Percentiles rank a stretch among this genome's conserved stretches.
phyloP scores from a whole-genome alignment of 2,329 filamentous ascomycete genomes.

The Penicillium italicum region DNA sequence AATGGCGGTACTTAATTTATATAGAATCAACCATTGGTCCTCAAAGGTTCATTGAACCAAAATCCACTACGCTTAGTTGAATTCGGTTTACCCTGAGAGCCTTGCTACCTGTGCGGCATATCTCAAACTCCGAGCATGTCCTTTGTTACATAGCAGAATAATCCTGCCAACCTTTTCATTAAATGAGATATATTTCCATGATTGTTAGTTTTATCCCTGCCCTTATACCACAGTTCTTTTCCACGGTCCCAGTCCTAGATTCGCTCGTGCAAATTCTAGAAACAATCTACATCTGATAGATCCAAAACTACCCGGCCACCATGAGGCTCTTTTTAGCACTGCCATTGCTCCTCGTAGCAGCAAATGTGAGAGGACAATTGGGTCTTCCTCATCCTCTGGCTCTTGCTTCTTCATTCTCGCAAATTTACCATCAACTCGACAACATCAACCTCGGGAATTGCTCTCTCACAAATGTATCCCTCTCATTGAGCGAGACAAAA shows the following conservation, averaged over 20 bases:
- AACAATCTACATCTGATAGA: background rate
- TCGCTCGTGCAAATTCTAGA: background rate
- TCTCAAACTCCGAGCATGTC: background rate
- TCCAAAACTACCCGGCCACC: background rate
- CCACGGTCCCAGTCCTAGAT: background rate
- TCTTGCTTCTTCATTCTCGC: slow-evolving; percentile 16
- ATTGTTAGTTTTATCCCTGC: background rate
- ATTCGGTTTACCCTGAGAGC: background rate
- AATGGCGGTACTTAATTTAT: background rate
- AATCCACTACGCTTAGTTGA: background rate
- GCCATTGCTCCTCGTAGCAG: background rate
- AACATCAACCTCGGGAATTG: slow-evolving; percentile 24
- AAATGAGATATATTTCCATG: background rate
- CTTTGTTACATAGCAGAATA: slow-evolving; percentile 2
- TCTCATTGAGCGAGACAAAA: slow-evolving; percentile 20
- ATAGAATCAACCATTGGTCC: background rate
- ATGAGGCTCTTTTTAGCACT: slow-evolving; percentile 6
- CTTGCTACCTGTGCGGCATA: slow-evolving; percentile 1
- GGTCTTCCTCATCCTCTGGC: slow-evolving; percentile 15
- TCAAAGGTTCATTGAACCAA: background rate
- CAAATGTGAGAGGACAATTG: background rate
- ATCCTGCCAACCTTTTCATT: background rate
- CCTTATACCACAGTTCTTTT: background rate
- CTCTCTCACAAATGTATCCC: slow-evolving; percentile 10
- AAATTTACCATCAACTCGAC: slow-evolving; percentile 21